These are phyloP conservation scores for Coniella vitis DNA, from an alignment of 2,329 filamentous ascomycete genomes.

Conservation along the genomic window DNA sequence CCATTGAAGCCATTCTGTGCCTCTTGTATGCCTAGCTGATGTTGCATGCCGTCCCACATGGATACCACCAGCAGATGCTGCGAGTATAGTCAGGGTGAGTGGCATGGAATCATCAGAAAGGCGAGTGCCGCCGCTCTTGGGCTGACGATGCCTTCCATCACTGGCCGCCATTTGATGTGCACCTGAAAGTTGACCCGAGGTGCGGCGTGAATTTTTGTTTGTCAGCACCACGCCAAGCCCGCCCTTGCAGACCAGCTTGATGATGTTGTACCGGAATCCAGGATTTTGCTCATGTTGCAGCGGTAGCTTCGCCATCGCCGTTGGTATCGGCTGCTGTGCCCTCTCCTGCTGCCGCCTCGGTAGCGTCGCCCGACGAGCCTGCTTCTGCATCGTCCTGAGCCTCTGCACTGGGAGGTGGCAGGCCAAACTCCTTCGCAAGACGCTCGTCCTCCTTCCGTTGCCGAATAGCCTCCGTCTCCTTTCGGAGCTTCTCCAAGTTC, in stretches of 20 bases:
- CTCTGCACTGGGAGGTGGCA: constrained; percentile 14
- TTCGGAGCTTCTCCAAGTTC: constrained; percentile 76
- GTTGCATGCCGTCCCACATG: constrained; percentile 6
- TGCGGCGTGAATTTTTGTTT: constrained; percentile 9
- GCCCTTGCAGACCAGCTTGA: constrained; percentile 4
- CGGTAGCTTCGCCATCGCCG: constrained; percentile 3
- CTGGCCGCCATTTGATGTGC: constrained; percentile 11
- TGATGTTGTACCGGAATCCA: neutral
- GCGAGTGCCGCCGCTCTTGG: constrained; percentile 8
- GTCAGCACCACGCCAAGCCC: constrained; percentile 7
- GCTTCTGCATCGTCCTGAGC: constrained; percentile 14
- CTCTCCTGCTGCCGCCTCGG: neutral
- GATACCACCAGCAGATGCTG: constrained; percentile 2
- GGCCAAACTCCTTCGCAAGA: constrained; percentile 30
- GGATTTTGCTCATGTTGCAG: constrained; percentile 11
- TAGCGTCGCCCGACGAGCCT: neutral
- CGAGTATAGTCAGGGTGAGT: neutral
- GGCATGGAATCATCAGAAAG: constrained; percentile 4
- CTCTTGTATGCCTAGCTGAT: constrained; percentile 5
- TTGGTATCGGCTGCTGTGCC: neutral
- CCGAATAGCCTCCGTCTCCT: constrained; percentile 74
- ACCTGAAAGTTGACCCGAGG: constrained; percentile 15
- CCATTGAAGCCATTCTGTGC: constrained; percentile 2
- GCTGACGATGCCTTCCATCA: neutral
- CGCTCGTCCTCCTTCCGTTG: constrained; percentile 73